Percentiles rank a stretch among this genome's conserved stretches.
phyloP scores from a whole-genome alignment of 108 stramenopile genomes.

The Skeletonema potamos region DNA sequence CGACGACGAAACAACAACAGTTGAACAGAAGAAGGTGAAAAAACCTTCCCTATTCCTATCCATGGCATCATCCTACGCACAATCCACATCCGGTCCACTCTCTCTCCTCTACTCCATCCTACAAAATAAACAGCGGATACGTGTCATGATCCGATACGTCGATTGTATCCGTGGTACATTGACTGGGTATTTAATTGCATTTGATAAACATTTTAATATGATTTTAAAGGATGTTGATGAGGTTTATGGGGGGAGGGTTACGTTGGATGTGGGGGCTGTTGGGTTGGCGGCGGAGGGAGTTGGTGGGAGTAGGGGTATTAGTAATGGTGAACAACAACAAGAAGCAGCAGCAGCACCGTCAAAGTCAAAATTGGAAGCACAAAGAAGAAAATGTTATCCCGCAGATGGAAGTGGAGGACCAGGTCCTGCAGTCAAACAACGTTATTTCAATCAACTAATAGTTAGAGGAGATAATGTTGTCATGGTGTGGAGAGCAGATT shows the following conservation, averaged over 20 bases:
- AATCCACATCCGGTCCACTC: constrained; percentile 57
- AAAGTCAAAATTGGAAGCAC: constrained; percentile 41
- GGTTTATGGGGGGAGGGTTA: constrained; percentile 57
- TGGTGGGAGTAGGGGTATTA: background rate
- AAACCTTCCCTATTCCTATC: constrained; percentile 42
- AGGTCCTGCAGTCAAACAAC: constrained; percentile 48
- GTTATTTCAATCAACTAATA: constrained; percentile 69
- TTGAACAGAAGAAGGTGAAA: constrained; percentile 13
- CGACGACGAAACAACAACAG: background rate
- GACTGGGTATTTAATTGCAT: constrained; percentile 71
- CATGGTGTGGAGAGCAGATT: constrained; percentile 68
- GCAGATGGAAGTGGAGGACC: constrained; percentile 43
- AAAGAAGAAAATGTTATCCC: constrained; percentile 42
- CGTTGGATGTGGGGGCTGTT: constrained; percentile 13
- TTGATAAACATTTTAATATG: constrained; percentile 86
- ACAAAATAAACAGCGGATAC: constrained; percentile 48
- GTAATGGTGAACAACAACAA: background rate
- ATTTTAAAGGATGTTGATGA: constrained; percentile 79
- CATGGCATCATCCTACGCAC: constrained; percentile 43
- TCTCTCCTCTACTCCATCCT: constrained; percentile 56
- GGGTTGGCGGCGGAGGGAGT: constrained; percentile 41
- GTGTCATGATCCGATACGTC: constrained; percentile 72
- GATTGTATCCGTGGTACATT: constrained; percentile 78
- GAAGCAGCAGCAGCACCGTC: constrained; percentile 18
- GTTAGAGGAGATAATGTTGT: constrained; percentile 86